phyloP scores from a whole-genome alignment of 257 asterid species.

The Leptodermis oblonga region DNA sequence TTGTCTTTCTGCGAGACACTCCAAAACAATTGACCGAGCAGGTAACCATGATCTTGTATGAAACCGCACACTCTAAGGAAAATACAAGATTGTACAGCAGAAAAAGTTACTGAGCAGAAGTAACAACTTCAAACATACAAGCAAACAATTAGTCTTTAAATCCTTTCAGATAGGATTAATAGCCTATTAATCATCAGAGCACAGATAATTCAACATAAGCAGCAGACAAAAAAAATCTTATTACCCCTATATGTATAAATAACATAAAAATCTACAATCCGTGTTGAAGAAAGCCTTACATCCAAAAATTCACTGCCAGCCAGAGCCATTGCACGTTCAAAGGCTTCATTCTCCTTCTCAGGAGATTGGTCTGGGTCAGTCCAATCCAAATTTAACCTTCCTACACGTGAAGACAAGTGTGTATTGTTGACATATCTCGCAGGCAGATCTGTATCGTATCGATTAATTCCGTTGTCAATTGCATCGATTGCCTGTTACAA shows the following conservation, averaged over 20 bases:
- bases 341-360: constrained; percentile 80
- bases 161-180: too few relatives aligned
- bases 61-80: constrained; percentile 46
- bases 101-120: neutral
- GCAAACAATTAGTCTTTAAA: neutral
- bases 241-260: neutral
- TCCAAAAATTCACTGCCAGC: constrained; percentile 81
- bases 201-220: neutral
- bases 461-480: constrained; percentile 82
- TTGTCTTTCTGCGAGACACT: constrained; percentile 57
- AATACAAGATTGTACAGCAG: constrained; percentile 8
- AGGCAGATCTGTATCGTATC: constrained; percentile 79
- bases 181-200: too few relatives aligned
- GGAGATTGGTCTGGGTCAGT: constrained; percentile 75
- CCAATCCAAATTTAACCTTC: constrained; percentile 84
- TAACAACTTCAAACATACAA: neutral
- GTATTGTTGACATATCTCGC: constrained; percentile 77
- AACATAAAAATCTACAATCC: neutral
- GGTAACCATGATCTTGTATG: constrained; percentile 83
- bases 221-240: too few relatives aligned
- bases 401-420: constrained; percentile 80
- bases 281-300: constrained; percentile 39
- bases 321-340: constrained; percentile 70
- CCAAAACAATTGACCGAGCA: constrained; percentile 73
- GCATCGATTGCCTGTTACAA: constrained; percentile 81